A percentile compares a stretch with the other conserved stretches of the same genome.
phyloP scores from a whole-genome alignment of 2,329 filamentous ascomycete genomes.

The Endoconidiophora laricicola region DNA sequence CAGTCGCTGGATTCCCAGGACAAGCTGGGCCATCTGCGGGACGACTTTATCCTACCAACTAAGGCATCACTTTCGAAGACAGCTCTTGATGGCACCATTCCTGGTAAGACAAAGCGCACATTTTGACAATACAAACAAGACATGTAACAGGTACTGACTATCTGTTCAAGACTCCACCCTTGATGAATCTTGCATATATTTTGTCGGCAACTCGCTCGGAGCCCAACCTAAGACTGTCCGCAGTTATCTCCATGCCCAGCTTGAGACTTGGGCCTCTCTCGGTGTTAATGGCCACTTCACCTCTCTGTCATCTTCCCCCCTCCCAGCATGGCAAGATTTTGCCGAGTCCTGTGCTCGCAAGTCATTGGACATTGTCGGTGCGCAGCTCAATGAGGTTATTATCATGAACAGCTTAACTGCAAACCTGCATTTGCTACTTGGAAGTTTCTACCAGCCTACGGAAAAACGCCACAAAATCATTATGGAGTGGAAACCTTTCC shows the following conservation, averaged over 20 bases:
- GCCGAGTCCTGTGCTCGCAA: slow-evolving; percentile 56
- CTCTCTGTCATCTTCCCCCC: slow-evolving; percentile 46
- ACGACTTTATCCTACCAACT: slow-evolving; percentile 63
- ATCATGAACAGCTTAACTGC: slow-evolving; percentile 77
- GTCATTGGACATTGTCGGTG: slow-evolving; percentile 60
- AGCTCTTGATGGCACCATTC: slow-evolving; percentile 31
- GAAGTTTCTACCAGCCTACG: slow-evolving; percentile 64
- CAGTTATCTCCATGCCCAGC: slow-evolving; percentile 51
- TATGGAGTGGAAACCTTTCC: slow-evolving; percentile 80
- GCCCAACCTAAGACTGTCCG: slow-evolving; percentile 57
- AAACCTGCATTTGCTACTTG: slow-evolving; percentile 69
- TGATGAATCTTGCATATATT: slow-evolving; percentile 44
- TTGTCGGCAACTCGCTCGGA: slow-evolving; percentile 81
- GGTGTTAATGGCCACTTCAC: slow-evolving; percentile 75
- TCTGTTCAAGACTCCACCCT: slow-evolving; percentile 15
- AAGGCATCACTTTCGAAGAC: slow-evolving; percentile 53
- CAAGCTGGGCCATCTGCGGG: slow-evolving; percentile 40
- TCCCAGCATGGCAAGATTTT: slow-evolving; percentile 61
- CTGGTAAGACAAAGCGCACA: slow-evolving; percentile 20
- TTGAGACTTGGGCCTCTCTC: slow-evolving; percentile 70
- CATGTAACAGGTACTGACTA: background rate
- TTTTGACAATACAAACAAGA: background rate
- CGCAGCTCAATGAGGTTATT: slow-evolving; percentile 54
- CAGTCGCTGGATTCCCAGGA: slow-evolving; percentile 41
- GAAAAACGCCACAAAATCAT: slow-evolving; percentile 57